phyloP scores from a whole-genome alignment of 2,329 filamentous ascomycete species.

The Dothideomycetes sp. region DNA sequence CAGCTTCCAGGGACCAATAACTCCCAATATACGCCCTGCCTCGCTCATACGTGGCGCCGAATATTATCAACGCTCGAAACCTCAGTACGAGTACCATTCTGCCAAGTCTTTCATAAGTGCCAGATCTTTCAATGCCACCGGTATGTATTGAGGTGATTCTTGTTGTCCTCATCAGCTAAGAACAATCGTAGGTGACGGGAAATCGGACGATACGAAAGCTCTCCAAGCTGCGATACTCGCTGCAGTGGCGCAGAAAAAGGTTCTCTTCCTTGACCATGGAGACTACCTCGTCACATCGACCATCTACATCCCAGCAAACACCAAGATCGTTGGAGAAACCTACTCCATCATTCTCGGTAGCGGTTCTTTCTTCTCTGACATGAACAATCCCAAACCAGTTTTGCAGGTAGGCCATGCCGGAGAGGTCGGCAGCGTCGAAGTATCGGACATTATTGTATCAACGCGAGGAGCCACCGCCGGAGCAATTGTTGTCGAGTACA shows the following conservation, averaged over 20 bases:
- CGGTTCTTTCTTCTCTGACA: constrained; percentile 39
- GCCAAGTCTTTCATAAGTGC: constrained; percentile 33
- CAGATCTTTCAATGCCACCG: constrained; percentile 25
- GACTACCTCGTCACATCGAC: constrained; percentile 53
- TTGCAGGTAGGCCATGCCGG: constrained; percentile 40
- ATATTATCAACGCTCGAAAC: constrained; percentile 43
- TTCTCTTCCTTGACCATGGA: constrained; percentile 68
- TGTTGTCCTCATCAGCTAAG: no score
- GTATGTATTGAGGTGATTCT: no score
- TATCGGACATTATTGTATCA: constrained; percentile 43
- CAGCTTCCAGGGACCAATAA: constrained; percentile 32
- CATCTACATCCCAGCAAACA: constrained; percentile 50
- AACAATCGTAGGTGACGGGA: constrained; percentile 40
- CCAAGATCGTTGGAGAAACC: constrained; percentile 50
- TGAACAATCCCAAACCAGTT: constrained; percentile 34
- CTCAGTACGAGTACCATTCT: constrained; percentile 37
- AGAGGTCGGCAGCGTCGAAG: constrained; percentile 39
- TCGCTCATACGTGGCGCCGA: constrained; percentile 34
- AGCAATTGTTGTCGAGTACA: constrained; percentile 36
- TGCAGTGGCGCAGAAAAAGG: constrained; percentile 35
- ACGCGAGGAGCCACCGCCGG: constrained; percentile 35
- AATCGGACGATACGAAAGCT: constrained; percentile 48
- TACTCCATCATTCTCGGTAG: constrained; percentile 46
- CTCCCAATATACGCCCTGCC: constrained; percentile 31
- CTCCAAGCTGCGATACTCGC: constrained; percentile 46